phyloP scores from a whole-genome alignment of 768 basidiomycete species.

The Termitomyces sp. region DNA sequence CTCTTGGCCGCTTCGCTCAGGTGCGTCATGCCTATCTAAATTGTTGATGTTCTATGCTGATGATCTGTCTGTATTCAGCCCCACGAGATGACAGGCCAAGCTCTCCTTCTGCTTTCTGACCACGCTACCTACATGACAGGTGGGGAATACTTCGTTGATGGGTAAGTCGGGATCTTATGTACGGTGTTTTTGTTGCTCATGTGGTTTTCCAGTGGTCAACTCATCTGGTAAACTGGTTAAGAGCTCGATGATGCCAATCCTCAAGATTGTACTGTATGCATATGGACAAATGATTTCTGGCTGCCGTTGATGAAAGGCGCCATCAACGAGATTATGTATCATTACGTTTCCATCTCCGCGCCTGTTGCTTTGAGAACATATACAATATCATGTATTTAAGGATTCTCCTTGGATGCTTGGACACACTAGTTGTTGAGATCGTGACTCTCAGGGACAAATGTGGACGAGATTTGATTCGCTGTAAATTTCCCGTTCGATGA shows the following conservation, averaged over 20 bases:
- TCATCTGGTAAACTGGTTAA: slow-evolving; percentile 12
- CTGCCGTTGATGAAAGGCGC: not conserved
- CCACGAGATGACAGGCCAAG: slow-evolving; percentile 54
- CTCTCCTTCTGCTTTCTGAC: slow-evolving; percentile 49
- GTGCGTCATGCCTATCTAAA: slow-evolving; percentile 20
- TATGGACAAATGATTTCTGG: not conserved
- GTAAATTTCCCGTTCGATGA: not conserved
- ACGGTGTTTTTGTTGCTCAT: too few species aligned
- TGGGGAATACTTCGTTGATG: slow-evolving; percentile 53
- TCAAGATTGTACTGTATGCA: too few species aligned
- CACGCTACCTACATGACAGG: slow-evolving; percentile 58
- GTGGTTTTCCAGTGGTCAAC: slow-evolving; percentile 6
- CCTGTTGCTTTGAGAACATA: not conserved
- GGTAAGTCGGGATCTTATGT: slow-evolving; percentile 29
- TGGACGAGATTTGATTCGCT: too few species aligned
- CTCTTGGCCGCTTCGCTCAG: slow-evolving; percentile 56
- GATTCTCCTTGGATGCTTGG: too few species aligned
- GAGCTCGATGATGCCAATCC: not conserved
- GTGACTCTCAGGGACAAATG: too few species aligned
- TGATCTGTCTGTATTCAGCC: slow-evolving; percentile 31
- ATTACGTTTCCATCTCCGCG: not conserved
- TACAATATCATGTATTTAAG: not conserved
- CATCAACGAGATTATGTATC: not conserved
- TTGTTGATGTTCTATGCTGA: not conserved
- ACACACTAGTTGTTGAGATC: too few species aligned